phyloP scores from a whole-genome alignment of 1,139 yeast genomes.

The Suhomyces wounanorum region DNA sequence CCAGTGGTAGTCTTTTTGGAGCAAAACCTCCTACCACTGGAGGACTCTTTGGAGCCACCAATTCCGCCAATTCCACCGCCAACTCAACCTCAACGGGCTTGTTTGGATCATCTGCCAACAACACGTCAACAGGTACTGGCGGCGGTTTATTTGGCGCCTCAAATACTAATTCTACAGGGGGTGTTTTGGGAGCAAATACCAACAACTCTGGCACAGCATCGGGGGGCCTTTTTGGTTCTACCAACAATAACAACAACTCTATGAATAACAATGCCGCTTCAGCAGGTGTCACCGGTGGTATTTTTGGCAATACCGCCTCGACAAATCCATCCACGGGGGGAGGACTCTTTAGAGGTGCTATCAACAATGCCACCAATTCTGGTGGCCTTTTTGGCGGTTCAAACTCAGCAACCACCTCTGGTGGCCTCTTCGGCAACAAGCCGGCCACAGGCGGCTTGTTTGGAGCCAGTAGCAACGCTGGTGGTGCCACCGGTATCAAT shows the following conservation, averaged over 20 bases:
- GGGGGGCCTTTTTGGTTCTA: conserved; percentile 19
- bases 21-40: conserved; percentile 12
- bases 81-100: conserved; percentile 11
- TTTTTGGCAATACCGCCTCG: conserved; percentile 15
- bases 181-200: conserved; percentile 19
- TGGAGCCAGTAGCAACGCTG: conserved; percentile 12
- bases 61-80: conserved; percentile 2
- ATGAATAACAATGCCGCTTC: conserved; percentile 7
- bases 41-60: conserved; percentile 18
- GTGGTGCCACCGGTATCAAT: conserved; percentile 3
- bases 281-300: conserved; percentile 14
- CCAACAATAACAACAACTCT: conserved; percentile 9
- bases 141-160: conserved; percentile 16
- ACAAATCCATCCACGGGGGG: conserved; percentile 19
- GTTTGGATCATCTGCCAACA: conserved; percentile 9
- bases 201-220: conserved; percentile 3
- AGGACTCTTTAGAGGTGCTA: conserved; percentile 24
- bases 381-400: conserved; percentile 15
- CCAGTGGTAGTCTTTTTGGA: not conserved
- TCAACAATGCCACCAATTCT: conserved; percentile 7
- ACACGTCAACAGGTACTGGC: not conserved
- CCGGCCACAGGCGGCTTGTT: conserved; percentile 27
- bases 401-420: conserved; percentile 11
- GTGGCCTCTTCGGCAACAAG: conserved; percentile 25
- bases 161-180: conserved; percentile 14